A percentile compares a stretch with the other conserved stretches of the same genome.
phyloP scores from a whole-genome alignment of 73 alveolate species.

The Tetrahymena elliotti region DNA sequence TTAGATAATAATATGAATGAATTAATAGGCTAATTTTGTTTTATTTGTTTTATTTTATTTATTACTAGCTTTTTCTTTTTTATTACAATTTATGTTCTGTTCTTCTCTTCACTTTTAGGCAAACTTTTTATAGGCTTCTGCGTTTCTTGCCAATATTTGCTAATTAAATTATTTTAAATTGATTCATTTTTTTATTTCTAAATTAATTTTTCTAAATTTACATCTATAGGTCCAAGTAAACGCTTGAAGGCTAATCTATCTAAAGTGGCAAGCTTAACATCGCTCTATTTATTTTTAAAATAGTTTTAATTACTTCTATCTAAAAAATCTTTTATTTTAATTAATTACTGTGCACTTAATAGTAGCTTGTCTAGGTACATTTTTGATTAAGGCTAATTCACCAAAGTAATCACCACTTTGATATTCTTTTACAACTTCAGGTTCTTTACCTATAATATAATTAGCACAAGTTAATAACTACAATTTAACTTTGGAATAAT shows the following conservation, averaged over 20 bases:
- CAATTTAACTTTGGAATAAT: neutral
- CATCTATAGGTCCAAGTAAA: slow-evolving; percentile 41
- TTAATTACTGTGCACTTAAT: slow-evolving; percentile 56
- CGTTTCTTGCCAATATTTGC: slow-evolving; percentile 30
- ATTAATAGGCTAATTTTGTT: neutral
- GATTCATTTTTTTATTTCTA: neutral
- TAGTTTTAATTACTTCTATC: neutral
- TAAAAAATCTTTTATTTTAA: neutral
- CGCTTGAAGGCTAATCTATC: slow-evolving; percentile 36
- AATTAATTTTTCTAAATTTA: neutral
- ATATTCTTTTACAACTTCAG: slow-evolving; percentile 77
- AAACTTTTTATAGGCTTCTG: slow-evolving; percentile 28
- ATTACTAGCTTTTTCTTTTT: neutral
- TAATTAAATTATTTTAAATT: neutral
- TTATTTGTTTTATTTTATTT: no score
- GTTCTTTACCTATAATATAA: neutral
- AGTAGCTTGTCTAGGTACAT: slow-evolving; percentile 95
- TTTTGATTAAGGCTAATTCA: slow-evolving; percentile 87
- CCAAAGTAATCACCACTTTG: slow-evolving; percentile 92
- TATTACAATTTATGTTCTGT: neutral
- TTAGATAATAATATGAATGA: neutral
- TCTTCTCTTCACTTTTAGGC: slow-evolving; percentile 15
- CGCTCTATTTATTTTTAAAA: slow-evolving; percentile 4
- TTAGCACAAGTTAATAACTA: neutral
- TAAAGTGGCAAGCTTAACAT: slow-evolving; percentile 11